Evolutionary conservation across 176 grass and related monocot genomes (phyloP).

Genomic region (barley (Hordeum vulgare)): DNA sequence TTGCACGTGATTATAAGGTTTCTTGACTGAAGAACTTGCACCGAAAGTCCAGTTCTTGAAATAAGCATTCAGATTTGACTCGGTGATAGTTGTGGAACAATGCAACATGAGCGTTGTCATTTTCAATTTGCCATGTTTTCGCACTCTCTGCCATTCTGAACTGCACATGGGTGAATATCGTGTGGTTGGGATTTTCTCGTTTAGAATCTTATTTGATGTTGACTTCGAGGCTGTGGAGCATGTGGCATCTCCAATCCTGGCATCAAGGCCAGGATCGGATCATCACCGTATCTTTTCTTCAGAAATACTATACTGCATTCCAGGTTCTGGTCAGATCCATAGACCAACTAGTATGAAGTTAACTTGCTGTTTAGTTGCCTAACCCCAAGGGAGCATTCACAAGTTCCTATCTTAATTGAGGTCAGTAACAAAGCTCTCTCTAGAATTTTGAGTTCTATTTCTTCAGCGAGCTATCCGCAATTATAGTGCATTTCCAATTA

Average conservation of each 20-base stretch:
- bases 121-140: not conserved
- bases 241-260: not conserved
- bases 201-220: not conserved
- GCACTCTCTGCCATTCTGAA: no score
- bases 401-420: not conserved
- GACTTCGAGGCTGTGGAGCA: not conserved
- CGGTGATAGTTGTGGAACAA: not conserved
- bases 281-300: not conserved
- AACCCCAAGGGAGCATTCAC: not conserved
- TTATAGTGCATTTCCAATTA: not conserved
- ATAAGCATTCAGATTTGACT: not conserved
- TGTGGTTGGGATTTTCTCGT: not conserved
- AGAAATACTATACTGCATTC: not conserved
- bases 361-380: not conserved
- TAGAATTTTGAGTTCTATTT: not conserved
- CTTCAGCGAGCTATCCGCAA: not conserved
- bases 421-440: not conserved
- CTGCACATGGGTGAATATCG: not conserved
- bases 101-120: not conserved
- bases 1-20: not conserved
- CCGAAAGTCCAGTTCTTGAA: not conserved
- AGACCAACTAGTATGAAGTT: not conserved
- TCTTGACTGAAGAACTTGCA: not conserved
- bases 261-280: not conserved
- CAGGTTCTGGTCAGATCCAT: not conserved